phyloP scores from a whole-genome alignment of 2,329 filamentous ascomycete species.

The Aspergillus oerlinghausenensis region DNA sequence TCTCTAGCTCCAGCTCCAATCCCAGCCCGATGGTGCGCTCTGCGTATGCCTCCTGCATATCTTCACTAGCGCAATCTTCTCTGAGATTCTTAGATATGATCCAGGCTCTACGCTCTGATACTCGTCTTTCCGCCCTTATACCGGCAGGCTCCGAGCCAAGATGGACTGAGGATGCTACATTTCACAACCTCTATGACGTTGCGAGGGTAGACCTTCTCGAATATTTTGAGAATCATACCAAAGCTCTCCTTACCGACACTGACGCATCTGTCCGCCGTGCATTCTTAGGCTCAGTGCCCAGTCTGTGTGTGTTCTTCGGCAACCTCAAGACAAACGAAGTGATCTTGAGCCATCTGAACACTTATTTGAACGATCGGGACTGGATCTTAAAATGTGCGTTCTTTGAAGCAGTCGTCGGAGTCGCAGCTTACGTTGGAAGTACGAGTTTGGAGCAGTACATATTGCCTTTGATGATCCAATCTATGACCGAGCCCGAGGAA shows the following conservation, averaged over 20 bases:
- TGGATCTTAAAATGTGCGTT: constrained; percentile 97
- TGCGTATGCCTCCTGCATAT: constrained; percentile 88
- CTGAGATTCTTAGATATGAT: constrained; percentile 85
- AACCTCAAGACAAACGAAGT: constrained; percentile 90
- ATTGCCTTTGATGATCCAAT: constrained; percentile 90
- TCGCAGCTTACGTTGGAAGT: constrained; percentile 84
- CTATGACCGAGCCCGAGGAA: constrained; percentile 86
- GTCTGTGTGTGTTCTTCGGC: constrained; percentile 91
- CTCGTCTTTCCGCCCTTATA: constrained; percentile 70
- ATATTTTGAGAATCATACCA: constrained; percentile 82
- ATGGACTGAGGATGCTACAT: constrained; percentile 62
- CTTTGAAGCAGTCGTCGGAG: constrained; percentile 90
- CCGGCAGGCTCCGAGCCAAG: constrained; percentile 71
- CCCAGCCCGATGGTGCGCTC: constrained; percentile 72
- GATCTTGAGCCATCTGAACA: constrained; percentile 93
- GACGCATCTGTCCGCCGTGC: constrained; percentile 83
- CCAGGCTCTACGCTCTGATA: constrained; percentile 78
- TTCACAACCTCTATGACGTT: constrained; percentile 81
- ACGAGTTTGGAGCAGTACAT: constrained; percentile 92
- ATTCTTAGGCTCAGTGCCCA: constrained; percentile 85
- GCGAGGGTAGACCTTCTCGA: constrained; percentile 78
- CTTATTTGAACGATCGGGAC: constrained; percentile 91
- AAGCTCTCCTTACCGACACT: constrained; percentile 79
- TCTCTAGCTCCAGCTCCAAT: constrained; percentile 49
- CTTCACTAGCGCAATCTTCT: constrained; percentile 80